Percentiles rank a stretch among this genome's conserved stretches.
Conservation (phyloP, 1,284 basidiomycete genomes). For the Tilletia setariae region DNA sequence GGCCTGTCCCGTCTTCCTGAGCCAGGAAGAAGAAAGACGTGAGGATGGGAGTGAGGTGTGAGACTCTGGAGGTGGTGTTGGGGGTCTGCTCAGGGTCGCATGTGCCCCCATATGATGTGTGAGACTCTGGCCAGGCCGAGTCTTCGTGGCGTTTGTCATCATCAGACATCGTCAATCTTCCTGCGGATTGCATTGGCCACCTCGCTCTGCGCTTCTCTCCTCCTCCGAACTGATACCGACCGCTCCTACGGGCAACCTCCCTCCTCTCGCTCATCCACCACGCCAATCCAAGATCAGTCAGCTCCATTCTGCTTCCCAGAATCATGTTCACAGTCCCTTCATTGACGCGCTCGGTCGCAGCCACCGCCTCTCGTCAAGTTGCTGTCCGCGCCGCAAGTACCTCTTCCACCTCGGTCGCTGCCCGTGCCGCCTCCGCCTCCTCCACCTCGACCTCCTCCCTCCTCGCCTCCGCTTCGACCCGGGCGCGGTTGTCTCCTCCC, state of each 20-base stretch:
- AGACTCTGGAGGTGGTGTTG: too few species aligned
- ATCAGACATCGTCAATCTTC: too few species aligned
- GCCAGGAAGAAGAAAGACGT: neutral
- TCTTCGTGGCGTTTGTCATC: too few species aligned
- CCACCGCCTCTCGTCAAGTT: slow-evolving; percentile 26
- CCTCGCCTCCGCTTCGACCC: slow-evolving; percentile 19
- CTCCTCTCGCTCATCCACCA: neutral
- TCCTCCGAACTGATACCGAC: too few species aligned
- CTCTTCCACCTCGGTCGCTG: neutral
- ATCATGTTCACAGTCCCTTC: neutral
- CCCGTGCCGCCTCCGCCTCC: slow-evolving; percentile 20
- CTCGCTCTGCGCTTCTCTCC: too few species aligned
- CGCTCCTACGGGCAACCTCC: too few species aligned
- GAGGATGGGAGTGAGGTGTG: too few species aligned
- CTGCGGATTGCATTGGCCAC: too few species aligned
- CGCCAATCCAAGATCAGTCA: neutral
- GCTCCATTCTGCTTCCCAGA: neutral
- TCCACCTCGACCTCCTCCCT: slow-evolving; percentile 27
- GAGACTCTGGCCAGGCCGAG: too few species aligned
- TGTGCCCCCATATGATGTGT: too few species aligned
- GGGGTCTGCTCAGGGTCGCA: too few species aligned
- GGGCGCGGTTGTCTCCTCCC: slow-evolving; percentile 18
- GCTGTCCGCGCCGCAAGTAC: slow-evolving; percentile 4
- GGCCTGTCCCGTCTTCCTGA: slow-evolving; percentile 17
- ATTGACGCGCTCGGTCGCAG: neutral